Evolutionary conservation across 2,329 filamentous ascomycete species (phyloP).

Genomic region (Sporothrix pseudoabietina): DNA sequence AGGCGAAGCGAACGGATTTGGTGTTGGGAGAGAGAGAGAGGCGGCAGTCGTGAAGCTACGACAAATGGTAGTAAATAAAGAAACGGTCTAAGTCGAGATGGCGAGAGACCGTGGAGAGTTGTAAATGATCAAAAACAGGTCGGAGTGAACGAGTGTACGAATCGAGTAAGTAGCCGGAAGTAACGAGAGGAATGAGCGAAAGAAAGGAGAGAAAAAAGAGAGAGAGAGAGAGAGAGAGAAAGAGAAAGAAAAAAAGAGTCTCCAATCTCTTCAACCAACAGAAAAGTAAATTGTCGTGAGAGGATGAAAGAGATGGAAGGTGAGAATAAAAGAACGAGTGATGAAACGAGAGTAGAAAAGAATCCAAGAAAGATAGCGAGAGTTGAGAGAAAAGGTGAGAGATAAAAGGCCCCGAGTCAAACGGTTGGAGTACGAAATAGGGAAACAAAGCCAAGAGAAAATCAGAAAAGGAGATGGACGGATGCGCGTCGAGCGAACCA

Average conservation of each 20-base stretch:
- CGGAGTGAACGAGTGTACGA: constrained; percentile 26
- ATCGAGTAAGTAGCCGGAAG: background rate
- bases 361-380: constrained; percentile 1
- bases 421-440: background rate
- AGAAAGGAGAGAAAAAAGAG: background rate
- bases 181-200: constrained; percentile 21
- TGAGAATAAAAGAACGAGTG: constrained; percentile 7
- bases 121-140: background rate
- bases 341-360: background rate
- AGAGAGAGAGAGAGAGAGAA: background rate
- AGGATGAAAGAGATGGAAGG: background rate
- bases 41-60: constrained; percentile 20
- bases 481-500: background rate
- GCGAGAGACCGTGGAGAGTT: background rate
- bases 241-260: background rate
- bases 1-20: background rate
- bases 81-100: background rate
- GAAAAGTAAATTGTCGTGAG: background rate
- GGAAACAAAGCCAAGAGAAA: constrained; percentile 19
- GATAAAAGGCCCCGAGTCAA: background rate
- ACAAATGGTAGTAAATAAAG: background rate
- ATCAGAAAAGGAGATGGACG: constrained; percentile 11
- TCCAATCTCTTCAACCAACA: constrained; percentile 6
- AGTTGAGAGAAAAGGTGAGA: background rate
- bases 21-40: background rate